Evolutionary conservation across 2,329 filamentous ascomycete genomes (phyloP).

Genomic region (Annulohypoxylon truncatum): DNA sequence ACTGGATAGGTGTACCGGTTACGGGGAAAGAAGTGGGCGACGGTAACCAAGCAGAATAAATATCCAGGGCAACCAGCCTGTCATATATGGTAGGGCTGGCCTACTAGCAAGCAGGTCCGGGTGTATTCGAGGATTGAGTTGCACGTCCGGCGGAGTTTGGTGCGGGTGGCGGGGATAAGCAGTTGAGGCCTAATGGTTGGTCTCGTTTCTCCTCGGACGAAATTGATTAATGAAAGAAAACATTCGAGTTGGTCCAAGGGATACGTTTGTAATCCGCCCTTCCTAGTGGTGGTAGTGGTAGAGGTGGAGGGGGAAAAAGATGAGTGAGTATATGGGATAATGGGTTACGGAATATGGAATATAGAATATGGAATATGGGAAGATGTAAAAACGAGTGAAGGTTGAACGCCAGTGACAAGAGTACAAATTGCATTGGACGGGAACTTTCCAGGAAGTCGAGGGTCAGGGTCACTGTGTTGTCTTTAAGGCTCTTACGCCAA

Average conservation of each 20-base stretch:
- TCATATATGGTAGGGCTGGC: slow-evolving; percentile 27
- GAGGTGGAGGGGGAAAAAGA: background rate
- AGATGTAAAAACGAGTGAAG: slow-evolving; percentile 2
- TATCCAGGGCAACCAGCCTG: slow-evolving; percentile 27
- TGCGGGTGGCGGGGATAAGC: slow-evolving; percentile 30
- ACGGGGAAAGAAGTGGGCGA: slow-evolving; percentile 22
- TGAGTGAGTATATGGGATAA: background rate
- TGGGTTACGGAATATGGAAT: background rate
- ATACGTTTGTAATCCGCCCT: slow-evolving; percentile 8
- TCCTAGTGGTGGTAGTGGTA: background rate
- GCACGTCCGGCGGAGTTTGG: slow-evolving; percentile 28
- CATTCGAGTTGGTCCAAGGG: slow-evolving; percentile 14
- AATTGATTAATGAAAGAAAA: slow-evolving; percentile 13
- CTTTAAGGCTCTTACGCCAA: slow-evolving; percentile 39
- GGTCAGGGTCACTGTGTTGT: slow-evolving; percentile 27
- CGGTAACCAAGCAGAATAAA: slow-evolving; percentile 24
- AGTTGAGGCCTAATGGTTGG: slow-evolving; percentile 26
- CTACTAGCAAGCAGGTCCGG: slow-evolving; percentile 7
- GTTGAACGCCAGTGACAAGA: slow-evolving; percentile 20
- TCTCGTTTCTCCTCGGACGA: slow-evolving; percentile 19
- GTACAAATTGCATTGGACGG: slow-evolving; percentile 9
- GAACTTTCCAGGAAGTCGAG: background rate
- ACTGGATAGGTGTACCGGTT: slow-evolving; percentile 36
- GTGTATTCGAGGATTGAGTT: slow-evolving; percentile 19
- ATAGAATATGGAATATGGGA: background rate